These are phyloP conservation scores for Cicer arietinum DNA, from an alignment of 306 rosid genomes.

Conservation along the genomic window DNA sequence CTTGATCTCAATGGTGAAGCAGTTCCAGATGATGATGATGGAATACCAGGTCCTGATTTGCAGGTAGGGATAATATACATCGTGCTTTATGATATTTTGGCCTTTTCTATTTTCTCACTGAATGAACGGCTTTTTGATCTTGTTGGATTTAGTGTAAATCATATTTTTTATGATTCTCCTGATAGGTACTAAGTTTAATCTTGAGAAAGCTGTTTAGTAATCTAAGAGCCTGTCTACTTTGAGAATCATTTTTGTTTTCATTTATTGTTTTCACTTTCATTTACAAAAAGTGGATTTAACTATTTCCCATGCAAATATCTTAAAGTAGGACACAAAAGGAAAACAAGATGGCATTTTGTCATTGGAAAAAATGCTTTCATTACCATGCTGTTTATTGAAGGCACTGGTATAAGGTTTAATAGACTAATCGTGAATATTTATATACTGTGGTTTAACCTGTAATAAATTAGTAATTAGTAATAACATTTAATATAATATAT, in stretches of 20 bases:
- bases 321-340: neutral
- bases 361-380: neutral
- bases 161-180: conserved; percentile 1
- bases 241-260: neutral
- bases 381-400: no score
- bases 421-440: neutral
- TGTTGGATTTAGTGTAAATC: conserved; percentile 13
- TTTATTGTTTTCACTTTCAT: neutral
- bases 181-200: neutral
- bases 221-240: neutral
- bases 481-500: neutral
- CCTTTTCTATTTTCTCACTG: conserved; percentile 30
- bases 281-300: neutral
- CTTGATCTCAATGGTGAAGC: conserved; percentile 99
- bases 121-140: conserved; percentile 31
- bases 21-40: conserved; percentile 74
- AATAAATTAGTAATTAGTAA: neutral
- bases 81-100: conserved; percentile 36
- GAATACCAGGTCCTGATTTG: conserved; percentile 69
- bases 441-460: neutral
- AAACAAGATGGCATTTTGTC: neutral
- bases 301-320: neutral
- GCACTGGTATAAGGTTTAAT: conserved; percentile 6
- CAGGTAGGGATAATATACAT: conserved; percentile 65
- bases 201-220: conserved; percentile 21